Evolutionary conservation across 139 green algal genomes (phyloP).

Genomic region (Tetradesmus lagerheimii): DNA sequence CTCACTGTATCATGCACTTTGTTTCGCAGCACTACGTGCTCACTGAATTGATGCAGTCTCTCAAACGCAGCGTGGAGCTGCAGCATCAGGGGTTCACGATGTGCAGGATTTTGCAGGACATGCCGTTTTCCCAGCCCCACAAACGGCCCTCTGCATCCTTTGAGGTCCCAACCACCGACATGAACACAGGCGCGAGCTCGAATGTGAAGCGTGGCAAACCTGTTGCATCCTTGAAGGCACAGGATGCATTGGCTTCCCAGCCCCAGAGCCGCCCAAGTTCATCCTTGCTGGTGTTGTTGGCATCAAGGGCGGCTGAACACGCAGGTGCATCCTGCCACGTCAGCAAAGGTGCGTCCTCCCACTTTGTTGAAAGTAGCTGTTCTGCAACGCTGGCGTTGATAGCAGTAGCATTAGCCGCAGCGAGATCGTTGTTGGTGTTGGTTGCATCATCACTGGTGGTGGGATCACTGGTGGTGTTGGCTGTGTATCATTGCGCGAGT

Average conservation of each 20-base stretch:
- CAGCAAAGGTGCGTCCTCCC: background rate
- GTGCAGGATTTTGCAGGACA: conserved; percentile 3
- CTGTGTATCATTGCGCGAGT: background rate
- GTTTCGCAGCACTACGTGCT: too few relatives aligned
- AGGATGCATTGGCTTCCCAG: background rate
- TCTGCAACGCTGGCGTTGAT: too few relatives aligned
- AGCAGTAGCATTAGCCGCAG: too few relatives aligned
- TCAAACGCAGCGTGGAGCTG: too few relatives aligned
- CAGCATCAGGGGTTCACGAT: background rate
- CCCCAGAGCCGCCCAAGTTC: background rate
- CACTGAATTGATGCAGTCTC: too few relatives aligned
- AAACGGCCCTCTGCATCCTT: background rate
- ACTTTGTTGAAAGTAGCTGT: background rate
- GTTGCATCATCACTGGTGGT: too few relatives aligned
- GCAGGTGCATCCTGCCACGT: background rate
- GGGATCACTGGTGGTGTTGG: background rate
- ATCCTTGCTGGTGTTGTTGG: background rate
- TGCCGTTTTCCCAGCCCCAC: background rate
- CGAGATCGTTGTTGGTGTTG: background rate
- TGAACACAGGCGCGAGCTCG: background rate
- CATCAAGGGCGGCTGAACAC: background rate
- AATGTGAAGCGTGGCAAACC: background rate
- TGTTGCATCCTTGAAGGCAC: background rate
- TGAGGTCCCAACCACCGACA: background rate
- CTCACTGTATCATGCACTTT: too few relatives aligned